phyloP scores from a whole-genome alignment of 108 stramenopile genomes.

The Cyclotella sp. region DNA sequence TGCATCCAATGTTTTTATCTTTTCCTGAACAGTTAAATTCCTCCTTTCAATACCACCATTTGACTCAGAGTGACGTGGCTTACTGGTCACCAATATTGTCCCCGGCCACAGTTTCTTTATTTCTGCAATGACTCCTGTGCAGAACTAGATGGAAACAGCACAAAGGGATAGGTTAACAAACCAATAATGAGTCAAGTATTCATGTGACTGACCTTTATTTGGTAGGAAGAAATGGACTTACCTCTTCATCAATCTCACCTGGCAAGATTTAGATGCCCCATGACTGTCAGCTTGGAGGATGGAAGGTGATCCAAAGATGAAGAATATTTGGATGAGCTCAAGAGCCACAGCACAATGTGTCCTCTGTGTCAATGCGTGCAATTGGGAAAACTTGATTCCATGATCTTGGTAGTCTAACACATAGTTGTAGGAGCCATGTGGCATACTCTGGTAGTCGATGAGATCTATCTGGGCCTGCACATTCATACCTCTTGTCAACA shows the following conservation, averaged over 20 bases:
- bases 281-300: slow-evolving; percentile 1
- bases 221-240: background rate
- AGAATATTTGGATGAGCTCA: background rate
- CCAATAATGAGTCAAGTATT: too few relatives aligned
- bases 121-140: too few relatives aligned
- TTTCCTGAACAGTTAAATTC: too few relatives aligned
- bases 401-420: slow-evolving; percentile 32
- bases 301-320: background rate
- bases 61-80: too few relatives aligned
- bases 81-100: too few relatives aligned
- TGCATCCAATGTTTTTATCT: too few relatives aligned
- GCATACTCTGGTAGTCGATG: slow-evolving; percentile 43
- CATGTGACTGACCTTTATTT: background rate
- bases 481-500: slow-evolving; percentile 1
- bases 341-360: too few relatives aligned
- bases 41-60: too few relatives aligned
- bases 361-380: too few relatives aligned
- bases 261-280: background rate
- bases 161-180: too few relatives aligned
- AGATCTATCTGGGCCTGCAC: background rate
- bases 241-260: slow-evolving; percentile 3
- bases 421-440: slow-evolving; percentile 35
- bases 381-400: slow-evolving; percentile 10
- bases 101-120: too few relatives aligned
- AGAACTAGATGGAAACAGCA: too few relatives aligned